Percentiles rank a stretch among this genome's conserved stretches.
These are phyloP conservation scores for Paramecium primaurelia DNA, from an alignment of 73 alveolate species.

Conservation along the genomic window DNA sequence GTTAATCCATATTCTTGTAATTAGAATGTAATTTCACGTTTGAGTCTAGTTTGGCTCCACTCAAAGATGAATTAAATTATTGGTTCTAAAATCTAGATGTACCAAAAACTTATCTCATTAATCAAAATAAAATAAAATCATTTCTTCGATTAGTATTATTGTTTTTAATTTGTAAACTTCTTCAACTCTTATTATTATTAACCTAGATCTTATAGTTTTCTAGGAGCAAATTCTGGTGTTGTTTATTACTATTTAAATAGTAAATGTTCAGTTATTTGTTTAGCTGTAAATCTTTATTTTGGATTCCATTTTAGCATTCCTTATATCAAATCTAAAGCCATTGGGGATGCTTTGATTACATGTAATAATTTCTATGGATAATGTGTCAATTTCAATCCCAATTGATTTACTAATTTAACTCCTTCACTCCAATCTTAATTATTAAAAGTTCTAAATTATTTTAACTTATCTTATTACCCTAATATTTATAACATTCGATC, in stretches of 20 bases:
- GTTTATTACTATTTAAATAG: not conserved
- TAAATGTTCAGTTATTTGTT: constrained; percentile 42
- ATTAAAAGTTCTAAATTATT: constrained; percentile 63
- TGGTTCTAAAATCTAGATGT: not conserved
- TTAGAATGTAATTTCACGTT: not conserved
- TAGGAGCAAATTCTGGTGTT: constrained; percentile 36
- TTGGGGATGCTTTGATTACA: constrained; percentile 68
- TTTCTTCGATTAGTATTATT: not conserved
- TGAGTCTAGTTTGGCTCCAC: not conserved
- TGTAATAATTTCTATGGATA: constrained; percentile 62
- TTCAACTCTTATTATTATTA: not conserved
- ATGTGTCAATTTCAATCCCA: constrained; percentile 73
- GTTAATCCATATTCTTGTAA: not conserved
- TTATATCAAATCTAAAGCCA: constrained; percentile 38
- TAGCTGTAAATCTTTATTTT: constrained; percentile 58
- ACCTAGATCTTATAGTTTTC: not conserved
- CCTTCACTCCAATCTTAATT: constrained; percentile 84
- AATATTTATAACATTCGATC: constrained; percentile 54
- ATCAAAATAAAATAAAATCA: not conserved
- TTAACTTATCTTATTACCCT: constrained; percentile 50
- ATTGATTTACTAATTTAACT: constrained; percentile 64
- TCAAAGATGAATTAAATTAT: not conserved
- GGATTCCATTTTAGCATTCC: constrained; percentile 58
- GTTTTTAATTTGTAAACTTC: not conserved
- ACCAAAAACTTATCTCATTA: not conserved